Evolutionary conservation across 495 filamentous ascomycete genomes (phyloP).

Genomic region (Penicillium chermesinum): DNA sequence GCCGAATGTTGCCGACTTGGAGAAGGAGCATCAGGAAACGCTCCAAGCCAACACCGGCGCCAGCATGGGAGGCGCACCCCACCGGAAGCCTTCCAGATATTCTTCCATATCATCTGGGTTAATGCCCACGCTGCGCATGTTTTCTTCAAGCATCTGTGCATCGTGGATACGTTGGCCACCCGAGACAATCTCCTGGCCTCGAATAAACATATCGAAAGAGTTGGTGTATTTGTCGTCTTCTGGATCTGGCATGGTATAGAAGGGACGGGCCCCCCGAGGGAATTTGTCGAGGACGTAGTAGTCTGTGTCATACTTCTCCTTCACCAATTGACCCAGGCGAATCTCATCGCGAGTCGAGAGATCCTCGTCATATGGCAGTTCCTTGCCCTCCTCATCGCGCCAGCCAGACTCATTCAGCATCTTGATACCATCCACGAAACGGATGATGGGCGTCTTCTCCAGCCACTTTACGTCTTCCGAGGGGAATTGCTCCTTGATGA

Average conservation of each 20-base stretch:
- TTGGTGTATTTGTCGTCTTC: constrained; percentile 70
- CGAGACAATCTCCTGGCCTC: constrained; percentile 87
- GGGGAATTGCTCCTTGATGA: constrained; percentile 60
- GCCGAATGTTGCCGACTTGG: constrained; percentile 79
- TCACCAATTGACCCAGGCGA: constrained; percentile 74
- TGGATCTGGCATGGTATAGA: constrained; percentile 91
- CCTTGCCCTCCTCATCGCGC: constrained; percentile 67
- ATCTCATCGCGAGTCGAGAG: constrained; percentile 81
- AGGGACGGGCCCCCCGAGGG: constrained; percentile 74
- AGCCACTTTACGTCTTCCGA: constrained; percentile 72
- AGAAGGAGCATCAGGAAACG: constrained; percentile 80
- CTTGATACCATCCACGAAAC: constrained; percentile 72
- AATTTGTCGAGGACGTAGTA: constrained; percentile 97
- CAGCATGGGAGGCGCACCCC: constrained; percentile 83
- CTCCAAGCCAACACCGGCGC: constrained; percentile 86
- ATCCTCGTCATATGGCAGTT: constrained; percentile 66
- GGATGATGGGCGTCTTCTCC: constrained; percentile 73
- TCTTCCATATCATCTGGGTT: constrained; percentile 76
- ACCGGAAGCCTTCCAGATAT: constrained; percentile 83
- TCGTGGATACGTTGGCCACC: constrained; percentile 92
- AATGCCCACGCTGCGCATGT: constrained; percentile 70
- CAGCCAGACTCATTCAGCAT: constrained; percentile 80
- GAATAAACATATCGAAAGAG: constrained; percentile 93
- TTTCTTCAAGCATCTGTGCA: constrained; percentile 63
- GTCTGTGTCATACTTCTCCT: constrained; percentile 80